Conservation (phyloP, 257 asterid species). For the Gentiana macrophylla region DNA sequence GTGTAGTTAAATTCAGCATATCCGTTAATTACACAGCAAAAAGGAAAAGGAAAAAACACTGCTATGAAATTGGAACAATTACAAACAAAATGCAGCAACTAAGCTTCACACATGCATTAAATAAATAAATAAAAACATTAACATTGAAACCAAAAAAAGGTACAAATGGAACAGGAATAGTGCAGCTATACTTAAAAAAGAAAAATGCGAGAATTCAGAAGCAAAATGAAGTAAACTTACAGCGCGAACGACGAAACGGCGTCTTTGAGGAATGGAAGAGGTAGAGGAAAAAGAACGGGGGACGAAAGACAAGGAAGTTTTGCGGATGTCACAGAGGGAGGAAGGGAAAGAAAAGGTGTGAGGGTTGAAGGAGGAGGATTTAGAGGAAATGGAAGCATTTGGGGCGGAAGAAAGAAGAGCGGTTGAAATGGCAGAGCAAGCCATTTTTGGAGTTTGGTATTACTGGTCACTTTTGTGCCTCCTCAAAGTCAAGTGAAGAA, state of each 20-base stretch:
- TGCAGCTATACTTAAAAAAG: too few species aligned
- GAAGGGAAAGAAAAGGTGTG: conserved; percentile 30
- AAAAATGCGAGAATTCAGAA: background rate
- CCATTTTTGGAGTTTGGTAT: conserved; percentile 25
- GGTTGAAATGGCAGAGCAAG: conserved; percentile 50
- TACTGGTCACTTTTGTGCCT: too few species aligned
- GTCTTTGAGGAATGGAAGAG: conserved; percentile 21
- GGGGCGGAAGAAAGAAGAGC: conserved; percentile 40
- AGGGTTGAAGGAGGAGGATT: conserved; percentile 16
- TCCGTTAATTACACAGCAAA: too few species aligned
- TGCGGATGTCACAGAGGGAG: conserved; percentile 35
- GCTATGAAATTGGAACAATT: too few species aligned
- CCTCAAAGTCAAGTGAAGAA: too few species aligned
- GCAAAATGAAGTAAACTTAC: conserved; percentile 26
- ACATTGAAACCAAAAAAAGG: background rate
- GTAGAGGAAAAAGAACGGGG: conserved; percentile 30
- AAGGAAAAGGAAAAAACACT: too few species aligned
- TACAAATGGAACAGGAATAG: background rate
- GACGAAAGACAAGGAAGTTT: conserved; percentile 23
- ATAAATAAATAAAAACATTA: background rate
- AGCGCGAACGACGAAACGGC: conserved; percentile 39
- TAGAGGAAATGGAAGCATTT: conserved; percentile 38
- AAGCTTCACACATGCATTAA: background rate
- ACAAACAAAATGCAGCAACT: background rate
- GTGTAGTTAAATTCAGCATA: too few species aligned